Base-by-base conservation (phyloP, 495 filamentous ascomycete genomes). In the Talaromyces trachyspermus region DNA sequence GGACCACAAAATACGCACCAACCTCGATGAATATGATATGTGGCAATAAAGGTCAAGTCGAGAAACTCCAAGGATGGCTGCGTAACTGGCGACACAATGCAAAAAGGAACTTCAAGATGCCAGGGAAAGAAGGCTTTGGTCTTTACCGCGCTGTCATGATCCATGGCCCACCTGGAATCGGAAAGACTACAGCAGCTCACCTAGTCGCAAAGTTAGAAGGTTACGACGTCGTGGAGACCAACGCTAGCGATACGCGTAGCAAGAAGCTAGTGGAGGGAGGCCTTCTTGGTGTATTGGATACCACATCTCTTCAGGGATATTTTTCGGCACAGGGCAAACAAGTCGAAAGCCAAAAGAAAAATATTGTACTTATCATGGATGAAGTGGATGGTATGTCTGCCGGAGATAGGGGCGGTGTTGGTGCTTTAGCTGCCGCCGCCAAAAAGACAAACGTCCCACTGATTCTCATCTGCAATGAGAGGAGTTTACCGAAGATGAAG, bases 371-470 rank as follows among this genome's bases (percentile, higher is more conserved):
- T 10, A 85, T 99, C 69, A 96, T 99, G 94, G 92, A 99, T 55
- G 92, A 99, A 64, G 92, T 99, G 5, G 92, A 99, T 58, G 92
- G 92, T 26, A 99, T 99, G 92, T 95, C 90, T 38, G 89, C 89
- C 33, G 92, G 92, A 55, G 92, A 99, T 62, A 81, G 92, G 35
- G 92, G 92, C 53, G 92, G 92, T 59, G 94, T 99, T 32, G 92
- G 90, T 17, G 91, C 94, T 25, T 73, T 99, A 29, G 91, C 92
- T 40, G 83, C 89, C 39, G 80, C 96, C 35, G 95, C 90, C 68
- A 95, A 85, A 69, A 96, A 94, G 72, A 88, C 89, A 0, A 83
- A 89, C 53, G 84, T 99, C 23, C 92, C 92, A 1, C 85, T 99
- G 53, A 96, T 99, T 50, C 74, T 96, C 26, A 95, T 99, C 54